Evolutionary conservation across 176 grass and related monocot species (phyloP).

Genomic region (Oryza coarctata): DNA sequence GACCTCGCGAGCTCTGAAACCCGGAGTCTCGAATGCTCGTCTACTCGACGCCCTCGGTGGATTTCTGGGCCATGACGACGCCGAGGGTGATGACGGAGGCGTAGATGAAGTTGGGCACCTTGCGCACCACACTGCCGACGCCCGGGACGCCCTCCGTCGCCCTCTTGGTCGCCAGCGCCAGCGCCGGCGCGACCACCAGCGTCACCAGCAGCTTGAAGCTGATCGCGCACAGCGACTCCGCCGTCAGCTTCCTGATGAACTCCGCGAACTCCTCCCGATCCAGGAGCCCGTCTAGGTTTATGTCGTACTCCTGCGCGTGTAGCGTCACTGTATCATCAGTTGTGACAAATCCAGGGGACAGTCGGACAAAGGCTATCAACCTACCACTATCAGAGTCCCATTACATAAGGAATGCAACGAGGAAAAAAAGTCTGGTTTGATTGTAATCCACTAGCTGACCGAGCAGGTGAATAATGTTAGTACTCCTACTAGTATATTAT

Average conservation of each 20-base stretch:
- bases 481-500: too few relatives aligned
- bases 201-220: conserved; percentile 75
- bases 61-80: conserved; percentile 71
- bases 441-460: too few relatives aligned
- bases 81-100: conserved; percentile 70
- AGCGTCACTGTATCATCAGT: neutral
- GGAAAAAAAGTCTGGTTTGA: too few relatives aligned
- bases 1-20: neutral
- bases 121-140: conserved; percentile 76
- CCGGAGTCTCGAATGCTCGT: neutral
- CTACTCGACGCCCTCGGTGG: conserved; percentile 55
- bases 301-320: conserved; percentile 62
- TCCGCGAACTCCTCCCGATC: conserved; percentile 88
- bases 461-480: too few relatives aligned
- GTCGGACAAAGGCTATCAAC: neutral
- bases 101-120: conserved; percentile 73
- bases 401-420: too few relatives aligned
- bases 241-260: conserved; percentile 86
- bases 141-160: conserved; percentile 86
- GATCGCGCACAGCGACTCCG: conserved; percentile 62
- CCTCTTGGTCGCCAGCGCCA: conserved; percentile 80
- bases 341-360: neutral
- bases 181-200: conserved; percentile 56
- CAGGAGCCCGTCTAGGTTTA: conserved; percentile 73
- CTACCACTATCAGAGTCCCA: neutral